Base-by-base conservation (phyloP, 495 filamentous ascomycete genomes). In the Neurospora tetraspora region DNA sequence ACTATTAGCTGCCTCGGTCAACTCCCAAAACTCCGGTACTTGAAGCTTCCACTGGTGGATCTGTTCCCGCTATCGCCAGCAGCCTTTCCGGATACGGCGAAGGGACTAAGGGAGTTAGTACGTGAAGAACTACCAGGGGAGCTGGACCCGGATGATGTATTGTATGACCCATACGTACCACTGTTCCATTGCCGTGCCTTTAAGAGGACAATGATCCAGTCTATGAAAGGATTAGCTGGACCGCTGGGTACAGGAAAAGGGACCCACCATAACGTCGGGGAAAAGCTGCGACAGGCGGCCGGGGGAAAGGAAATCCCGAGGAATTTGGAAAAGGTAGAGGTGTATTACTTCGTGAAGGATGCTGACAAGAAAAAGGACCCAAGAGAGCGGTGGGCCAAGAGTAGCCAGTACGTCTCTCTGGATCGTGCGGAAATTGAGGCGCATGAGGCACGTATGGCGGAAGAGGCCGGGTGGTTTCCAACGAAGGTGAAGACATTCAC, bases 51-150 rank as follows among this genome's bases (percentile, higher is more conserved):
- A 23, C 23, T 59, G 11, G 5, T 59, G 47, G 47, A 59, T 14
- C 11, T 59, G 5, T 27, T 59, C 23, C 47, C 43, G 43, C n/a
- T 47, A 5, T 47, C 43, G 3, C 43, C 47, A 59, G 10, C 0
- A 14, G 23, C 5, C 20, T 59, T 59, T 4, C 47, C 47, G 10
- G 11, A 59, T 59, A 59, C 47, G 10, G 11, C 0, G 5, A 7
- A 27, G 23, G 47, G 20, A 23, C 10, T 59, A 3, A 31, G 23
- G 2, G 1, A 14, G 20, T 16, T 59, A 20, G n/a, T 11, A n/a
- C 0, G 8, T n/a, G 7, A n/a, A n/a, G 18, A 45, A 18, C 5
- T 7, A 2, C 5, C 16, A 42, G 0, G 2, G 6, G 6, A 8
- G 0, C n/a, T 20, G 8, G 7, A 47, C 43, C 43, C 18, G n/a